Base-by-base conservation (phyloP, 257 asterid species). In the Anisodus tanguticus region DNA sequence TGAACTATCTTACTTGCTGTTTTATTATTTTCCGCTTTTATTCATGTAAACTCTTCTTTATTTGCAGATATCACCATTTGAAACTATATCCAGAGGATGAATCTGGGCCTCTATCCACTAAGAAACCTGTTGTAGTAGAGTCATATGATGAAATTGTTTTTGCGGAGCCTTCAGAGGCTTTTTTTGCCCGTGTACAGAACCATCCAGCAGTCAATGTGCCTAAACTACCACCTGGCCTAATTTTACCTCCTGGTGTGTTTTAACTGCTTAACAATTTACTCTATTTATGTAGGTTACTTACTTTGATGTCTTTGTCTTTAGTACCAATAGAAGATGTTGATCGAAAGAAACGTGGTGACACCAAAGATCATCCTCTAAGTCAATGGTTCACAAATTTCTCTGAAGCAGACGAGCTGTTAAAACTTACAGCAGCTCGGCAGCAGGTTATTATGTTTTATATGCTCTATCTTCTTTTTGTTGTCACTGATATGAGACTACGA, bases 361-460 rank as follows among this genome's bases (percentile, higher is more conserved):
- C 97, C 37, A 94, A 90, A 86, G 97, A 95, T 89, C 91, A 95
- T 88, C 90, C 95, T 82, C 89, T 92, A 84, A 86, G 71, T 85
- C 98, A 93, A 89, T 95, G 96, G 93, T 93, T 93, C 88, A 87
- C 93, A 81, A 92, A 86, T 84, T 95, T 94, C 87, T 94, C 98
- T 0, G 98, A 94, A 90, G 98, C 98, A 41, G 99, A 93, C 88
- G 99, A 93, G 90, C 90, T 95, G 83, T 88, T 95, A 90, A 91
- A 92, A 86, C 97, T 95, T 80, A 97, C 97, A 63, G 95, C 97
- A 66, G 98, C 98, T 85, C 94, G 97, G 57, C 97, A 94, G 88
- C 97, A 95, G 97, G 99, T 95, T 60, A 83, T 80, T 86, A 77
- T 71, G 66, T 83, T 43, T 81, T 39, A 82, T 74, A 54, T 77